Conservation (phyloP, 768 basidiomycete species). For the Rickenella mellea region DNA sequence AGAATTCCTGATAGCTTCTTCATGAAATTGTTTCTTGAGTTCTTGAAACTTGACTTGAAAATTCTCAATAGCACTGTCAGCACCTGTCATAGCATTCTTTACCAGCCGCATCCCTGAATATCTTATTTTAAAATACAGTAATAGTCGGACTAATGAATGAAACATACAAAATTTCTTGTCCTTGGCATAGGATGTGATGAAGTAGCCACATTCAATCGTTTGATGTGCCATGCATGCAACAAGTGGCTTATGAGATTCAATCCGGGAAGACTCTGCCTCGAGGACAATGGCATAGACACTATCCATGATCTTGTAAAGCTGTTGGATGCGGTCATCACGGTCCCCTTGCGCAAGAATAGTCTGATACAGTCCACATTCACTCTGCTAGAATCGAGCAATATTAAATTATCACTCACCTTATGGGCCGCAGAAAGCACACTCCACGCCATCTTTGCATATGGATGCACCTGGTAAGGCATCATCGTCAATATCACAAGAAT, state of each 20-base stretch:
- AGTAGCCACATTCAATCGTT: constrained; percentile 1
- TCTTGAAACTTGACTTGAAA: not conserved
- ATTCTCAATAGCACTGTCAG: not conserved
- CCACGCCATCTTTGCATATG: no score
- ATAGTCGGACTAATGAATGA: not conserved
- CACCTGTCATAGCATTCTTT: not conserved
- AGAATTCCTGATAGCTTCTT: no score
- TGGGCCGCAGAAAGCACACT: no score
- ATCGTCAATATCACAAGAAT: no score
- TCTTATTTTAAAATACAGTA: not conserved
- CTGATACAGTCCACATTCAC: no score
- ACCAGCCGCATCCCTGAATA: not conserved
- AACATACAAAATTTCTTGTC: not conserved
- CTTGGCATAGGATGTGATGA: not conserved
- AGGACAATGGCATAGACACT: no score
- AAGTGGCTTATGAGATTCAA: not conserved
- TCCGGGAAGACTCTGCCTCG: constrained; percentile 18
- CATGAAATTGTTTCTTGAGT: not conserved
- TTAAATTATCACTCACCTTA: no score
- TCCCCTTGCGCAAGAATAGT: no score
- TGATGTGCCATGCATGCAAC: not conserved
- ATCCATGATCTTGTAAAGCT: no score
- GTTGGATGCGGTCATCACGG: no score
- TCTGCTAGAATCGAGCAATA: no score
- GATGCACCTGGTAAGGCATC: no score